Percentiles rank a stretch among this genome's conserved stretches.
Conservation (phyloP, 495 filamentous ascomycete species). For the Annulohypoxylon maeteangense region DNA sequence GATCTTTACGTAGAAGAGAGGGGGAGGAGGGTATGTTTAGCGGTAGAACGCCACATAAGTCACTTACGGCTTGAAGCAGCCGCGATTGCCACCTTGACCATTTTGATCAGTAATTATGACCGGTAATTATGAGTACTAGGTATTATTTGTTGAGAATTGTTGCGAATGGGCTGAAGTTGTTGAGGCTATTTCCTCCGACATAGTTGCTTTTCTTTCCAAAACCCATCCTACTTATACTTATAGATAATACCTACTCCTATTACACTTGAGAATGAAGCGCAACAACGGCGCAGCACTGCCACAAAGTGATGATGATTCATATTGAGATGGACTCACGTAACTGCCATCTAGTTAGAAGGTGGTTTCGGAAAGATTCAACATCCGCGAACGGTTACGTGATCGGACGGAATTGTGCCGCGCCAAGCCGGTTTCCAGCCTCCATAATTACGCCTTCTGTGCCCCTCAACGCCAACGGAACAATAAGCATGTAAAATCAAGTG, state of each 20-base stretch:
- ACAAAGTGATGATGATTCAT: neutral
- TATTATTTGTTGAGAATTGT: neutral
- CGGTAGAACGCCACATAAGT: neutral
- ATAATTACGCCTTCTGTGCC: neutral
- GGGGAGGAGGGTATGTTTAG: neutral
- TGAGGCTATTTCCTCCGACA: constrained; percentile 4
- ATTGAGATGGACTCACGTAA: constrained; percentile 9
- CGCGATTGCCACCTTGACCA: constrained; percentile 66
- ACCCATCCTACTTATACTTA: constrained; percentile 21
- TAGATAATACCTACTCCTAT: neutral
- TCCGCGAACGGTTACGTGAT: constrained; percentile 32
- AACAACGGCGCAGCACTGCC: neutral
- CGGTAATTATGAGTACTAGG: neutral
- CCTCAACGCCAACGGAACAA: neutral
- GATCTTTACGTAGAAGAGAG: neutral
- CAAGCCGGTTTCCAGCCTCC: neutral
- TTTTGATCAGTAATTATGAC: constrained; percentile 29
- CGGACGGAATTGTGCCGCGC: constrained; percentile 25
- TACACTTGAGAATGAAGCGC: neutral
- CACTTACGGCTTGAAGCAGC: constrained; percentile 60
- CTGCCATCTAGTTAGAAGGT: neutral
- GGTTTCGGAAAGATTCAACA: neutral
- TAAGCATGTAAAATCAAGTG: neutral
- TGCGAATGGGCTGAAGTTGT: constrained; percentile 8
- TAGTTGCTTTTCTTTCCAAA: neutral